Percentiles rank a stretch among this genome's conserved stretches.
phyloP scores from a whole-genome alignment of 2,329 filamentous ascomycete genomes.

The Coniochaeta sp. region DNA sequence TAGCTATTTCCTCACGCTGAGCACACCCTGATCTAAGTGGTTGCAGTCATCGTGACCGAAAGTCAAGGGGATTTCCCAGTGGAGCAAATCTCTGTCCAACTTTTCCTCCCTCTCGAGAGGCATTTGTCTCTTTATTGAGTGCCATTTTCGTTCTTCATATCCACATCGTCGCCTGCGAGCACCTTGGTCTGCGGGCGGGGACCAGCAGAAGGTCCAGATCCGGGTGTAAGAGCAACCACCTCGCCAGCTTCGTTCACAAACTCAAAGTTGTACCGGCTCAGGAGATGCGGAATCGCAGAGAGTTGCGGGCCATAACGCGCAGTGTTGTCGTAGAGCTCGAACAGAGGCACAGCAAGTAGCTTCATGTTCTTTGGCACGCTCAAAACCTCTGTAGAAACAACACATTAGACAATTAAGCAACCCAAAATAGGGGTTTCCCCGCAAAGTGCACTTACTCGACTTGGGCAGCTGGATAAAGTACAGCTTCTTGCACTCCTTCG shows the following conservation, averaged over 20 bases:
- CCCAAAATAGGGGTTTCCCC: background rate
- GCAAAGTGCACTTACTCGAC: slow-evolving; percentile 56
- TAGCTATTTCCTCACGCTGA: background rate
- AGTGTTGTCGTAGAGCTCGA: slow-evolving; percentile 97
- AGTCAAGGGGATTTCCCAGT: background rate
- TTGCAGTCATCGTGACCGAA: background rate
- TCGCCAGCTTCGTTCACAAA: slow-evolving; percentile 92
- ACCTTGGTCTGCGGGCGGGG: slow-evolving; percentile 59
- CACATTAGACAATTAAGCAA: slow-evolving; percentile 11
- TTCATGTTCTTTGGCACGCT: slow-evolving; percentile 99
- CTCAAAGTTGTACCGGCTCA: slow-evolving; percentile 95
- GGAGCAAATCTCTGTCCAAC: background rate
- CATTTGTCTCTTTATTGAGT: background rate
- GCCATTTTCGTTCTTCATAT: slow-evolving; percentile 47
- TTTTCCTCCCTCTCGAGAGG: too few relatives aligned
- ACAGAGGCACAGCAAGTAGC: slow-evolving; percentile 88
- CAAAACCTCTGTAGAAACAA: slow-evolving; percentile 61
- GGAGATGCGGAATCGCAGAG: slow-evolving; percentile 88
- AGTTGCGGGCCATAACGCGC: slow-evolving; percentile 91
- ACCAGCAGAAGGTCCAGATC: slow-evolving; percentile 47
- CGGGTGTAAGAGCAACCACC: slow-evolving; percentile 77
- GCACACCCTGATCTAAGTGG: background rate
- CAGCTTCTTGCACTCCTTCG: slow-evolving; percentile 98
- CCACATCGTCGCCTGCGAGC: slow-evolving; percentile 53
- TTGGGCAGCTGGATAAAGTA: slow-evolving; percentile 94